These are phyloP conservation scores for Cladophialophora chaetospira DNA, from an alignment of 2,329 filamentous ascomycete genomes.

Conservation along the genomic window DNA sequence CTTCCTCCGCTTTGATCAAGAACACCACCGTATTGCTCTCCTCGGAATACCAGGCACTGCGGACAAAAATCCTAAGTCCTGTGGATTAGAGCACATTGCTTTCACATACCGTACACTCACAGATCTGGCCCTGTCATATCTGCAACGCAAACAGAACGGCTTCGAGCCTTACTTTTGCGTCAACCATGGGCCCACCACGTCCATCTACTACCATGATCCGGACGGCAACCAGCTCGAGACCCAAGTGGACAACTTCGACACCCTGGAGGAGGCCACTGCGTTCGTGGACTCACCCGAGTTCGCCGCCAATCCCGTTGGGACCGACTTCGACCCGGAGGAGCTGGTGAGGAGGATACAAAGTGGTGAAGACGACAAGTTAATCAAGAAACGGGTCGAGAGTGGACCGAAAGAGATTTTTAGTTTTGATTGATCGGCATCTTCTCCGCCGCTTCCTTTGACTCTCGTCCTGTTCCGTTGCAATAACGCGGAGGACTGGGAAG, in stretches of 20 bases:
- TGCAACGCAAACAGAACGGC: slow-evolving; percentile 30
- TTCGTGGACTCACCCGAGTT: not conserved
- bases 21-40: slow-evolving; percentile 48
- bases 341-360: not conserved
- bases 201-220: slow-evolving; percentile 54
- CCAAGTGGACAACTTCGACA: slow-evolving; percentile 48
- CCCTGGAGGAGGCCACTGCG: not conserved
- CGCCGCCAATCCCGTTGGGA: slow-evolving; percentile 10
- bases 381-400: slow-evolving; percentile 5
- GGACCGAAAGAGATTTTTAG: too few relatives aligned
- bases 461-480: too few relatives aligned
- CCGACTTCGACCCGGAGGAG: slow-evolving; percentile 15
- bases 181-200: slow-evolving; percentile 52
- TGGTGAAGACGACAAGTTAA: slow-evolving; percentile 7
- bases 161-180: slow-evolving; percentile 46
- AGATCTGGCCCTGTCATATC: slow-evolving; percentile 43
- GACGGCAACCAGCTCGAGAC: slow-evolving; percentile 54
- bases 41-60: slow-evolving; percentile 33
- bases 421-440: too few relatives aligned
- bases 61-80: slow-evolving; percentile 28
- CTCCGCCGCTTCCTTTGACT: too few relatives aligned
- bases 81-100: slow-evolving; percentile 48
- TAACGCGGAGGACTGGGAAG: too few relatives aligned
- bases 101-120: slow-evolving; percentile 44
- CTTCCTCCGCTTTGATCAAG: too few relatives aligned